Conservation (phyloP, 1,284 basidiomycete genomes). For the Puccinia coronata region DNA sequence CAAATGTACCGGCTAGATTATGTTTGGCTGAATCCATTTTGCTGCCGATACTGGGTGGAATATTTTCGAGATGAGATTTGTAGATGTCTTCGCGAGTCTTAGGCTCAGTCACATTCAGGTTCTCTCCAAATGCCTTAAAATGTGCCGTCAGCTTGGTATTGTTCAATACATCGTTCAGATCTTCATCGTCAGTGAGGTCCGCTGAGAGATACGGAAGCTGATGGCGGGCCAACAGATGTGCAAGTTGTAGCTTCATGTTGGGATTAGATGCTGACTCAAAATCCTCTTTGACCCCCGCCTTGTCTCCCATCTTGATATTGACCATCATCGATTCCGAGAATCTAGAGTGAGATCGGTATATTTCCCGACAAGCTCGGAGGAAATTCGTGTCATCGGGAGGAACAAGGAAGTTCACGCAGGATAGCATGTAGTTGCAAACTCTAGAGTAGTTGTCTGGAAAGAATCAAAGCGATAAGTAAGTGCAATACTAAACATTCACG, state of each 20-base stretch:
- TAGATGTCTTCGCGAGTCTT: conserved; percentile 96
- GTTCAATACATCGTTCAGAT: conserved; percentile 63
- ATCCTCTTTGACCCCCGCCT: conserved; percentile 76
- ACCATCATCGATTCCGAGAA: conserved; percentile 89
- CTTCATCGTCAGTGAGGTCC: conserved; percentile 72
- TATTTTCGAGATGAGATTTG: conserved; percentile 91
- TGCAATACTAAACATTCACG: background rate
- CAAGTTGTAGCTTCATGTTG: conserved; percentile 92
- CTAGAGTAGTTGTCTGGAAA: conserved; percentile 74
- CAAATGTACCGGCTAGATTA: conserved; percentile 94
- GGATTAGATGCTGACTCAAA: conserved; percentile 82
- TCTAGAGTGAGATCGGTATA: conserved; percentile 84
- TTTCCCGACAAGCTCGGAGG: conserved; percentile 82
- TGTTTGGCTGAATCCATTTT: conserved; percentile 90
- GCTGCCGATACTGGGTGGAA: conserved; percentile 63
- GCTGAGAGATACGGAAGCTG: conserved; percentile 70
- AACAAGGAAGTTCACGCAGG: conserved; percentile 85
- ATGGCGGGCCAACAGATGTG: conserved; percentile 87
- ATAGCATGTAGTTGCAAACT: conserved; percentile 98
- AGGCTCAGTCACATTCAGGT: conserved; percentile 84
- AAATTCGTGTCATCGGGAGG: conserved; percentile 92
- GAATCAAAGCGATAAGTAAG: background rate
- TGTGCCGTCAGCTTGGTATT: conserved; percentile 67
- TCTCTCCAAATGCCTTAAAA: conserved; percentile 91
- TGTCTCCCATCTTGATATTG: conserved; percentile 81